Percentiles rank a stretch among this genome's conserved stretches.
These are phyloP conservation scores for Xylaria sp. DNA, from an alignment of 2,329 filamentous ascomycete species.

Conservation along the genomic window DNA sequence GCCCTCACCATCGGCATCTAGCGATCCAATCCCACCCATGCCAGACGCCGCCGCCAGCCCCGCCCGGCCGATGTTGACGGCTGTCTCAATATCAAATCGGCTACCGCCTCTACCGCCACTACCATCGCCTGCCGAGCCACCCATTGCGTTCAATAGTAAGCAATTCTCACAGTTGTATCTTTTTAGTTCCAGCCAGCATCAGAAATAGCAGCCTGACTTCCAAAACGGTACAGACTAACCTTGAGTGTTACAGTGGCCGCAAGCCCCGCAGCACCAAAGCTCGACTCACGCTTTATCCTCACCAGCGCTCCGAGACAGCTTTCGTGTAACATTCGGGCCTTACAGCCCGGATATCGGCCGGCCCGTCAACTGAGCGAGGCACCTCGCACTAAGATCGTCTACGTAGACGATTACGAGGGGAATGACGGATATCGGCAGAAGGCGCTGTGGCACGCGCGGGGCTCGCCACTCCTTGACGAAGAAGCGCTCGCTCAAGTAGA, in stretches of 20 bases:
- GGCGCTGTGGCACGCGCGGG: not conserved
- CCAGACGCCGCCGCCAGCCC: not conserved
- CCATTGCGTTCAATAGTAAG: constrained; percentile 11
- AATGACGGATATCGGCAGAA: constrained; percentile 21
- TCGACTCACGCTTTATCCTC: constrained; percentile 25
- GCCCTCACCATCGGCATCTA: not conserved
- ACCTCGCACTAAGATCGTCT: constrained; percentile 11
- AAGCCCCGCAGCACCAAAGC: constrained; percentile 6
- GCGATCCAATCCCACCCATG: not conserved
- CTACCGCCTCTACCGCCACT: not conserved
- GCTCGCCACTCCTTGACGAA: not conserved
- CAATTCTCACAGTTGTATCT: not conserved
- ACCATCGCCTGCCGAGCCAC: not conserved
- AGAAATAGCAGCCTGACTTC: too few species aligned
- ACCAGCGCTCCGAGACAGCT: not conserved
- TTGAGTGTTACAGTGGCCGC: not conserved
- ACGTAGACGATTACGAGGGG: not conserved
- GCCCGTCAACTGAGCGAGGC: not conserved
- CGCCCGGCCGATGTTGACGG: not conserved
- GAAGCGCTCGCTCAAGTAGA: not conserved
- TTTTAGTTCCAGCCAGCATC: too few species aligned
- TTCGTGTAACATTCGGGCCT: constrained; percentile 16
- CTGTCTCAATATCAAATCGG: not conserved
- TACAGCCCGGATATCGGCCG: constrained; percentile 1
- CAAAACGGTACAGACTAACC: not conserved